Evolutionary conservation across 169 alveolate species (phyloP).

Genomic region (Eimeria zaria): DNA sequence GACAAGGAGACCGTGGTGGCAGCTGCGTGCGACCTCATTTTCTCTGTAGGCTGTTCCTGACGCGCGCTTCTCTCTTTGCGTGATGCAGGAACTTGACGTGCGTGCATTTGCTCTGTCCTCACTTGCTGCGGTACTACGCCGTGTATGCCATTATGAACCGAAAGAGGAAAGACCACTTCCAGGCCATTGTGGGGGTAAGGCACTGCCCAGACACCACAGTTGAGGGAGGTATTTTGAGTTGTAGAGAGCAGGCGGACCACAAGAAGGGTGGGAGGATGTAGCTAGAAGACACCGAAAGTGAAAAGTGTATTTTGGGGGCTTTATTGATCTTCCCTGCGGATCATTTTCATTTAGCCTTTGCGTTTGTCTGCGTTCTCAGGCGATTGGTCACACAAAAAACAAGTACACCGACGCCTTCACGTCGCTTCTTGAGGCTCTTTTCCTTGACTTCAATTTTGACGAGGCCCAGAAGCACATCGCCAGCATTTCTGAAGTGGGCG

Average conservation of each 20-base stretch:
- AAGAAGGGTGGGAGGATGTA: not conserved
- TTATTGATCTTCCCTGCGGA: too few relatives aligned
- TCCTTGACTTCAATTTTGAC: slow-evolving; percentile 94
- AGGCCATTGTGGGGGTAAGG: slow-evolving; percentile 80
- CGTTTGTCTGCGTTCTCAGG: slow-evolving; percentile 23
- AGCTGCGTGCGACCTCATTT: not conserved
- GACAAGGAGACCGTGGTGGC: not conserved
- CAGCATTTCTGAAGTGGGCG: slow-evolving; percentile 86
- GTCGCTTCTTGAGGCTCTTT: slow-evolving; percentile 92
- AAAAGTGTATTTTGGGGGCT: not conserved
- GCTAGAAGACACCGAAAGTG: not conserved
- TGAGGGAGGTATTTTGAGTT: not conserved
- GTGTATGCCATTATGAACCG: slow-evolving; percentile 81
- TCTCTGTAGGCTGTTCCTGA: not conserved
- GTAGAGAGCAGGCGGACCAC: not conserved
- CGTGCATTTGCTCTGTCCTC: slow-evolving; percentile 82
- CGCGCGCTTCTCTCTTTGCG: not conserved
- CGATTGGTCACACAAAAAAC: slow-evolving; percentile 89
- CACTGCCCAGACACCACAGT: not conserved
- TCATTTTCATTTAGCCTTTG: not conserved
- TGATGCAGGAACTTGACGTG: slow-evolving; percentile 73
- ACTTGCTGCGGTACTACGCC: slow-evolving; percentile 85
- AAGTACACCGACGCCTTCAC: slow-evolving; percentile 94
- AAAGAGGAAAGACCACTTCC: slow-evolving; percentile 83
- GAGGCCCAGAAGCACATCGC: slow-evolving; percentile 93